Percentiles rank a stretch among this genome's conserved stretches.
phyloP scores from a whole-genome alignment of 768 basidiomycete species.

The Tricholoma furcatifolium region DNA sequence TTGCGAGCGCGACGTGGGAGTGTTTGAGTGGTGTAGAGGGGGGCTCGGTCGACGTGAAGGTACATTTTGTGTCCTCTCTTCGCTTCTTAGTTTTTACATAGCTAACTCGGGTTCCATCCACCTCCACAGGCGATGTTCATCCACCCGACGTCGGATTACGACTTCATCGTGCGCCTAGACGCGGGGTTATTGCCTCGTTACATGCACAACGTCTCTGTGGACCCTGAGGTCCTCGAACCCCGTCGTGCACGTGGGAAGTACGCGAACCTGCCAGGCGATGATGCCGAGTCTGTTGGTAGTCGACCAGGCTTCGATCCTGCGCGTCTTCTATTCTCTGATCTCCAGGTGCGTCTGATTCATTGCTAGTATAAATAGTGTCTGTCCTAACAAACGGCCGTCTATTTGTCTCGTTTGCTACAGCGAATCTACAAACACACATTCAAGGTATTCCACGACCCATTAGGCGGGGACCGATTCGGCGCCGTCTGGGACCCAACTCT shows the following conservation, averaged over 20 bases:
- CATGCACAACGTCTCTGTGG: conserved; percentile 62
- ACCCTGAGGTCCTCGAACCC: conserved; percentile 44
- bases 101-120: no score
- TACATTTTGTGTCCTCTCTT: conserved; percentile 26
- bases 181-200: conserved; percentile 66
- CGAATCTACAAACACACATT: conserved; percentile 72
- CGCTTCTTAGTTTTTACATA: conserved; percentile 1
- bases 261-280: conserved; percentile 39
- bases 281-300: conserved; percentile 27
- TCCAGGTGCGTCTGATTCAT: conserved; percentile 50
- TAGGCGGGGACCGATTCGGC: conserved; percentile 79
- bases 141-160: conserved; percentile 83
- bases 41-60: conserved; percentile 58
- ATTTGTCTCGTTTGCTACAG: conserved; percentile 43
- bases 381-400: no score
- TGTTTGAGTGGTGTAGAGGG: conserved; percentile 52
- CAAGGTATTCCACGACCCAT: conserved; percentile 80
- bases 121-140: conserved; percentile 84
- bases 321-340: conserved; percentile 59
- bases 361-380: background rate
- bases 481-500: conserved; percentile 84
- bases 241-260: conserved; percentile 43
- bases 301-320: conserved; percentile 50
- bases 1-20: conserved; percentile 76
- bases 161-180: conserved; percentile 79